phyloP scores from a whole-genome alignment of 108 stramenopile species.

The Seminavis robusta region DNA sequence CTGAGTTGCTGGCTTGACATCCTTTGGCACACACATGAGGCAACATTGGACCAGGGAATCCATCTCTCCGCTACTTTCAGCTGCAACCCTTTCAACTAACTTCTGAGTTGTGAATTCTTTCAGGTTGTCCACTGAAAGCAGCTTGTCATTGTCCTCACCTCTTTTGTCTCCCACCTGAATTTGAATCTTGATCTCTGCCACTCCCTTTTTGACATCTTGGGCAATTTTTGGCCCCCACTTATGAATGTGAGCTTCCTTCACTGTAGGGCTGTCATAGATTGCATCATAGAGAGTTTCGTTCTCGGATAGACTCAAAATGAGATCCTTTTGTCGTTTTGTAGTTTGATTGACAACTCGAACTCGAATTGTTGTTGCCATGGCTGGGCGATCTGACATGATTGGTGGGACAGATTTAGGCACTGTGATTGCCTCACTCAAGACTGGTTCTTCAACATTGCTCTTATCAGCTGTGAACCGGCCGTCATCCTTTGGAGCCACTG shows the following conservation, averaged over 20 bases:
- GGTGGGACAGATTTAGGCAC: no score
- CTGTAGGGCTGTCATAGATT: constrained; percentile 13
- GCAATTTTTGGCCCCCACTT: constrained; percentile 24
- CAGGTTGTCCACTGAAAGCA: constrained; percentile 2
- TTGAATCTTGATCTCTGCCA: constrained; percentile 9
- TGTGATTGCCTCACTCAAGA: no score
- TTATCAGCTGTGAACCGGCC: no score
- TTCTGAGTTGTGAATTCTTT: background rate
- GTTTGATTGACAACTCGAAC: constrained; percentile 17
- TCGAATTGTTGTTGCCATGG: constrained; percentile 7
- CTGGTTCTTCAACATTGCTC: no score
- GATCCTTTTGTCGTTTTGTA: constrained; percentile 14
- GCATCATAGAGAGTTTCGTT: constrained; percentile 13
- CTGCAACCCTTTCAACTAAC: background rate
- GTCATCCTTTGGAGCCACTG: no score
- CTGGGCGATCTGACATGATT: no score
- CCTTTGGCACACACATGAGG: background rate
- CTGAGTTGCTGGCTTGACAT: no score
- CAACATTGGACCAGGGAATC: background rate
- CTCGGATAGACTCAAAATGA: constrained; percentile 4
- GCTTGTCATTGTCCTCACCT: background rate
- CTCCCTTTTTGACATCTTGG: constrained; percentile 9
- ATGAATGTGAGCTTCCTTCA: constrained; percentile 27
- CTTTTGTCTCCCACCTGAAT: background rate
- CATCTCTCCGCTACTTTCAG: background rate